These are phyloP conservation scores for Amanita molliuscula DNA, from an alignment of 768 basidiomycete genomes.

Conservation along the genomic window DNA sequence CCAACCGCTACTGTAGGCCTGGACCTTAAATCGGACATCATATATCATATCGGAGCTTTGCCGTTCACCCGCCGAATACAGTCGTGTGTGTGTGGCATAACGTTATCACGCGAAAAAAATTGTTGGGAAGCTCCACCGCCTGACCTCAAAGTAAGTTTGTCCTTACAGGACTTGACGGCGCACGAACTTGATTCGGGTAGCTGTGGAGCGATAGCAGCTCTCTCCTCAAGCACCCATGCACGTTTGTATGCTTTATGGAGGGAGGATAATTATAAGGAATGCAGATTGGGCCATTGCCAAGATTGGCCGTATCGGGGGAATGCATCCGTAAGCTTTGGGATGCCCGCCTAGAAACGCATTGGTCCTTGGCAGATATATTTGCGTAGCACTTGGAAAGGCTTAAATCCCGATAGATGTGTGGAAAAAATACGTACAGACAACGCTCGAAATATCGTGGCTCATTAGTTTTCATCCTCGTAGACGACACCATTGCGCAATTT, in stretches of 20 bases:
- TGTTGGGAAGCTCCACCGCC: slow-evolving; percentile 74
- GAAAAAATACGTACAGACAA: background rate
- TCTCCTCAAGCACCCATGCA: slow-evolving; percentile 48
- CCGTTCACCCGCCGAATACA: slow-evolving; percentile 74
- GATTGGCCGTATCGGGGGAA: slow-evolving; percentile 56
- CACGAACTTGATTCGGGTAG: slow-evolving; percentile 52
- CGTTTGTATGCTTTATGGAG: slow-evolving; percentile 37
- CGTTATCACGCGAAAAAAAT: slow-evolving; percentile 79
- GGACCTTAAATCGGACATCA: slow-evolving; percentile 75
- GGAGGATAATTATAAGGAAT: slow-evolving; percentile 46
- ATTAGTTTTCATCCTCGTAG: background rate
- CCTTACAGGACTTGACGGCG: slow-evolving; percentile 66
- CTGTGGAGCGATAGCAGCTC: slow-evolving; percentile 56
- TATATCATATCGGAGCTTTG: slow-evolving; percentile 61
- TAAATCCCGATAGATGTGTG: background rate
- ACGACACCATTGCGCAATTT: background rate
- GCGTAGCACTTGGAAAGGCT: too few relatives aligned
- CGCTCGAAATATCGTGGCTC: background rate
- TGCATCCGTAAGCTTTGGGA: slow-evolving; percentile 53
- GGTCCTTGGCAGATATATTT: too few relatives aligned
- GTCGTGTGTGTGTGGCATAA: slow-evolving; percentile 81
- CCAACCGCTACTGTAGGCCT: slow-evolving; percentile 72
- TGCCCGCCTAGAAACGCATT: too few relatives aligned
- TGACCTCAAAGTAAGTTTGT: slow-evolving; percentile 56
- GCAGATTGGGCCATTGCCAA: slow-evolving; percentile 57